Percentiles rank a stretch among this genome's conserved stretches.
Evolutionary conservation across 2,329 filamentous ascomycete genomes (phyloP).

Genomic region (Aspergillus sp.): DNA sequence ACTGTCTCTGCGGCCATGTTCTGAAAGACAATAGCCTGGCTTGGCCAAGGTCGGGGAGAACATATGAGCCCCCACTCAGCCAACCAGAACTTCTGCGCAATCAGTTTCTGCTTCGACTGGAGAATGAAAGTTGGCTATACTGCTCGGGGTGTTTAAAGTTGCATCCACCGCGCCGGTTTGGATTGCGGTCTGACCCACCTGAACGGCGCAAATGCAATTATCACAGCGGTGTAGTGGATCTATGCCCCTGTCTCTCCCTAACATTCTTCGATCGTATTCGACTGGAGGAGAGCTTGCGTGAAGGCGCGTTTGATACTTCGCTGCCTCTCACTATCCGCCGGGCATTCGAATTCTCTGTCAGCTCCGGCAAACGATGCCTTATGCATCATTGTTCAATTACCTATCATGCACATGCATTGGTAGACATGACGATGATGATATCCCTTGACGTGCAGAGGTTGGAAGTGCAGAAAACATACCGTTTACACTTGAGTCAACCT

Average conservation of each 20-base stretch:
- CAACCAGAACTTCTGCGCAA: background rate
- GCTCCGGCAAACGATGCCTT: background rate
- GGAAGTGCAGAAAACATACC: background rate
- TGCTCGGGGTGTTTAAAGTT: background rate
- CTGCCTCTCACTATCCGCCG: background rate
- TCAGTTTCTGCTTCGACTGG: background rate
- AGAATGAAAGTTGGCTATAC: background rate
- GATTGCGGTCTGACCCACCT: background rate
- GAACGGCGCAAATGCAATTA: background rate
- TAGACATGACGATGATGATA: background rate
- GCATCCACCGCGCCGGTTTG: background rate
- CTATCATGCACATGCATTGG: background rate
- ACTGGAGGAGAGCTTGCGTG: background rate
- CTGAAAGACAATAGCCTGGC: background rate
- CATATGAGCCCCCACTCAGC: background rate
- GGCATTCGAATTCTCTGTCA: background rate
- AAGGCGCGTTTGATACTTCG: background rate
- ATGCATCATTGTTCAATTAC: background rate
- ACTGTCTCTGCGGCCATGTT: background rate
- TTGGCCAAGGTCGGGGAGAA: background rate
- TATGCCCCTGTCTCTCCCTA: constrained; percentile 1
- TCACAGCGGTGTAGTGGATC: background rate
- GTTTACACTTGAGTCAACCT: background rate
- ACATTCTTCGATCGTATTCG: background rate
- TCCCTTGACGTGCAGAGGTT: background rate